These are phyloP conservation scores for Penicillium dipodomyicola DNA, from an alignment of 495 filamentous ascomycete species.

Conservation along the genomic window DNA sequence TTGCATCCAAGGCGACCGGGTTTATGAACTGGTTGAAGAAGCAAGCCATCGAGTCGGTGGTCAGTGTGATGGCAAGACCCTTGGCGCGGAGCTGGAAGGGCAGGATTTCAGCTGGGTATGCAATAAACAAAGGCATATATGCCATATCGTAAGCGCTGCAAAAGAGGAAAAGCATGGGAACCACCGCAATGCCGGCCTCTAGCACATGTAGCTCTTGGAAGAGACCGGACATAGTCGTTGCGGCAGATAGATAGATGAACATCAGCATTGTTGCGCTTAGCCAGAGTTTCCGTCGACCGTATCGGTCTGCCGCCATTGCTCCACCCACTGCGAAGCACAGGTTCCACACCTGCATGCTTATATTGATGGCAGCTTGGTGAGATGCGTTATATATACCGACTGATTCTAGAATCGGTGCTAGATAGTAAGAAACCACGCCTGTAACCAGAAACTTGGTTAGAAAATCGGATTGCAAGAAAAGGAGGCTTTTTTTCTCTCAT, in stretches of 20 bases:
- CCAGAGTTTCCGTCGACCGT: conserved; percentile 58
- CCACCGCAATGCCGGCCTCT: conserved; percentile 51
- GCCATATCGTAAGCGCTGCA: conserved; percentile 55
- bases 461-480: neutral
- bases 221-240: conserved; percentile 51
- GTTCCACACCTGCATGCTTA: conserved; percentile 31
- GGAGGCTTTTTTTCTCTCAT: neutral
- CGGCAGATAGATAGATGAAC: conserved; percentile 55
- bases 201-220: conserved; percentile 47
- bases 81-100: conserved; percentile 67
- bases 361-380: conserved; percentile 41
- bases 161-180: conserved; percentile 63
- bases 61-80: conserved; percentile 62
- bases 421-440: conserved; percentile 61
- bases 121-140: conserved; percentile 59
- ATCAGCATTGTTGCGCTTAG: conserved; percentile 55
- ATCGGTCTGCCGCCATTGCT: conserved; percentile 54
- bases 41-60: conserved; percentile 55
- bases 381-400: conserved; percentile 52
- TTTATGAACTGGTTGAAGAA: conserved; percentile 57
- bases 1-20: conserved; percentile 48
- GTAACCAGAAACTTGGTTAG: neutral
- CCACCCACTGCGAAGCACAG: conserved; percentile 38
- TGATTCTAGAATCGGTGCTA: conserved; percentile 50
- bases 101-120: conserved; percentile 62